Evolutionary conservation across 306 rosid species (phyloP).

Genomic region (Albizia julibrissin): DNA sequence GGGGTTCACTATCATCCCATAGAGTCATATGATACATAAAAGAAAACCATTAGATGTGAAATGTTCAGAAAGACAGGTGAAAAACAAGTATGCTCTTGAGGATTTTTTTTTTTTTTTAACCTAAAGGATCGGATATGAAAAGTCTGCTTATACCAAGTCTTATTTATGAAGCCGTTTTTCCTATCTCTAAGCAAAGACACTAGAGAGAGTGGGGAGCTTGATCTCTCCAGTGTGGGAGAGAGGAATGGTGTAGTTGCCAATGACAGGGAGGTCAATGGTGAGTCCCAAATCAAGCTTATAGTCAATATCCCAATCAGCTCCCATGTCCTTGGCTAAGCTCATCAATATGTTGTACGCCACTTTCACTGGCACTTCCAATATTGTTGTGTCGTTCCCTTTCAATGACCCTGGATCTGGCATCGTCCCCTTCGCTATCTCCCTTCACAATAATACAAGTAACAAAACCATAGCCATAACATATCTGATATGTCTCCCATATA

Average conservation of each 20-base stretch:
- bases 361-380: constrained; percentile 64
- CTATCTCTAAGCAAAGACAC: constrained; percentile 31
- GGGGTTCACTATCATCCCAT: no score
- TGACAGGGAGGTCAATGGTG: constrained; percentile 68
- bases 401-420: constrained; percentile 84
- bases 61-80: no score
- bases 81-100: no score
- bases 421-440: constrained; percentile 75
- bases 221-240: constrained; percentile 76
- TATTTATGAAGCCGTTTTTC: no score
- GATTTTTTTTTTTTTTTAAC: no score
- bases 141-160: no score
- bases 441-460: not conserved
- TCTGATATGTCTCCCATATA: not conserved
- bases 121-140: no score
- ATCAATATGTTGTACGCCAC: constrained; percentile 63
- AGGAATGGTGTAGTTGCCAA: constrained; percentile 83
- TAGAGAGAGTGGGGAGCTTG: constrained; percentile 74
- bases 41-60: no score
- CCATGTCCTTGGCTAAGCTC: constrained; percentile 66
- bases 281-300: constrained; percentile 63
- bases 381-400: constrained; percentile 54
- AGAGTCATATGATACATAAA: no score
- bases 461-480: no score
- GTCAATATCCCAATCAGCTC: constrained; percentile 85